Conservation (phyloP, 1,284 basidiomycete species). For the Macrocystidia cucumis region DNA sequence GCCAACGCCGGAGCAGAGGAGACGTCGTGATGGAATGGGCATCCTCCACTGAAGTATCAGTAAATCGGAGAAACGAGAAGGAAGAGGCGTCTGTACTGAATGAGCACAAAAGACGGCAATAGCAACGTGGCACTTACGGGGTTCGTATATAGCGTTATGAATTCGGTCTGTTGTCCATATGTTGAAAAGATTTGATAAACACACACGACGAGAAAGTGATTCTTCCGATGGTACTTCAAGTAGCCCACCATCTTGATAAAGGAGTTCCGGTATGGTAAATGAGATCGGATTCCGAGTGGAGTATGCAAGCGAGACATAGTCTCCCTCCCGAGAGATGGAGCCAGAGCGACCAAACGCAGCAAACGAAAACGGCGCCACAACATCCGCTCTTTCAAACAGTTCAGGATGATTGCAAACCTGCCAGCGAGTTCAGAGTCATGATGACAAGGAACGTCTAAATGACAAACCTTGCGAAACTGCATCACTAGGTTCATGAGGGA, state of each 20-base stretch:
- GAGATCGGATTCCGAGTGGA: constrained; percentile 87
- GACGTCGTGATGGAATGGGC: constrained; percentile 53
- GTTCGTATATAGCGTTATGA: constrained; percentile 58
- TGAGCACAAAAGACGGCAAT: neutral
- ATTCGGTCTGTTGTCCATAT: constrained; percentile 90
- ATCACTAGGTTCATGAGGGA: constrained; percentile 99
- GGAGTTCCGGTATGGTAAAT: constrained; percentile 65
- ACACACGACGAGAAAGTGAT: constrained; percentile 48
- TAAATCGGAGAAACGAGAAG: constrained; percentile 76
- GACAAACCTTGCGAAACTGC: constrained; percentile 92
- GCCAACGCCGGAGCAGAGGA: constrained; percentile 45
- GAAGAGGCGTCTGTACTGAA: constrained; percentile 30
- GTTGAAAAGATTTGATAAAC: constrained; percentile 72
- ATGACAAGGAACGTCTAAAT: constrained; percentile 2
- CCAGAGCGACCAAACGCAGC: constrained; percentile 79
- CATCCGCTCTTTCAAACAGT: constrained; percentile 96
- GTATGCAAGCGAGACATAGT: constrained; percentile 77
- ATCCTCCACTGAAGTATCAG: constrained; percentile 57
- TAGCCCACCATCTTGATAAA: constrained; percentile 80
- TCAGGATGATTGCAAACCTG: constrained; percentile 98
- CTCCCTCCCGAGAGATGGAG: constrained; percentile 79
- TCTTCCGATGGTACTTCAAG: constrained; percentile 59
- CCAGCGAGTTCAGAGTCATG: constrained; percentile 7
- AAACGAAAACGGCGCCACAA: constrained; percentile 89
- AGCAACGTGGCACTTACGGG: constrained; percentile 37